phyloP scores from a whole-genome alignment of 2,329 filamentous ascomycete species.

The Peltaster fructicola region DNA sequence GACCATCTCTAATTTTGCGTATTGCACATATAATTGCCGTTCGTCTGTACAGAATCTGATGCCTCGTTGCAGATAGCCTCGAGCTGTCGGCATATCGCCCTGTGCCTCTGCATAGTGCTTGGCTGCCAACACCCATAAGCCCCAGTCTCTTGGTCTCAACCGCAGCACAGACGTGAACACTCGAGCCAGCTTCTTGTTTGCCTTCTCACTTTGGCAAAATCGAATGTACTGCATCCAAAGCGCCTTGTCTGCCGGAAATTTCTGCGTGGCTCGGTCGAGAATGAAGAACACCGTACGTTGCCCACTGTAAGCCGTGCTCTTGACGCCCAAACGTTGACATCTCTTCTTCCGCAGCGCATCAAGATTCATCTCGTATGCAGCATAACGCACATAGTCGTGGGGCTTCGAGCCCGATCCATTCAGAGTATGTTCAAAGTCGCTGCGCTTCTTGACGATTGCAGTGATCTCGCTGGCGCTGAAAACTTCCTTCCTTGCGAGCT shows the following conservation, averaged over 20 bases:
- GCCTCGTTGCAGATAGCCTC: slow-evolving; percentile 76
- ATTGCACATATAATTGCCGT: slow-evolving; percentile 67
- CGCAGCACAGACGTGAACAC: slow-evolving; percentile 54
- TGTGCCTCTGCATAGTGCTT: slow-evolving; percentile 59
- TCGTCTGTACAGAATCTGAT: slow-evolving; percentile 73
- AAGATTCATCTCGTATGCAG: slow-evolving; percentile 47
- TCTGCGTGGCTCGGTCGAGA: slow-evolving; percentile 68
- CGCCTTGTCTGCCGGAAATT: slow-evolving; percentile 62
- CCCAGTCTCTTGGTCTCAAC: slow-evolving; percentile 66
- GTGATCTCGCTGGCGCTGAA: slow-evolving; percentile 83
- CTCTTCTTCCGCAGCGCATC: slow-evolving; percentile 69
- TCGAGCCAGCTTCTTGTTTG: slow-evolving; percentile 41
- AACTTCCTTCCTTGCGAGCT: slow-evolving; percentile 81
- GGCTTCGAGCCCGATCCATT: slow-evolving; percentile 64
- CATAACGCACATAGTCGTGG: slow-evolving; percentile 69
- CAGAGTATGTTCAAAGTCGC: slow-evolving; percentile 81
- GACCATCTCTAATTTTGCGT: slow-evolving; percentile 79
- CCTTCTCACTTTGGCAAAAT: slow-evolving; percentile 52
- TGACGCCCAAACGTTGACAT: slow-evolving; percentile 63
- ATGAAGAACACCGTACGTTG: slow-evolving; percentile 77
- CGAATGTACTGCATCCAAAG: slow-evolving; percentile 85
- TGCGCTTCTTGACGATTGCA: slow-evolving; percentile 74
- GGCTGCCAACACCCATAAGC: slow-evolving; percentile 72
- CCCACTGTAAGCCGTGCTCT: slow-evolving; percentile 47
- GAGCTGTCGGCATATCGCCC: slow-evolving; percentile 72